Evolutionary conservation across 306 rosid species (phyloP), one percentile per base, ranked within the genome.

Genomic region (Senna tora): DNA sequence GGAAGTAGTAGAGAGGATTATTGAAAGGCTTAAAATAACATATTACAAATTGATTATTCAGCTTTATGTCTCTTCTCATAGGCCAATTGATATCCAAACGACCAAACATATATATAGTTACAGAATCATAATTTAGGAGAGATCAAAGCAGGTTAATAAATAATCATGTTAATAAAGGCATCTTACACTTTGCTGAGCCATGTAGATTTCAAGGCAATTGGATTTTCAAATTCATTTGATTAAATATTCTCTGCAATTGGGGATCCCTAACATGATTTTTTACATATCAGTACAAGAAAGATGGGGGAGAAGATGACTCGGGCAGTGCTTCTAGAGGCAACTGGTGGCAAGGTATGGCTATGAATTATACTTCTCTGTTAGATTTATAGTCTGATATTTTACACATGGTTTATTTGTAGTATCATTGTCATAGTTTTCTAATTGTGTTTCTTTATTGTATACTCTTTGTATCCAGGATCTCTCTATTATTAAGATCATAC

Each of bases 291-390:
- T 50, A 58, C 83, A 86, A 90, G 85, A 87, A 86, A 77, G 93
- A 88, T 57, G 84, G 83, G 28, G 89, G 74, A 38, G 96, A 90
- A 69, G 96, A 92, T 71, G 96, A 92, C 77, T 83, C 89, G 4
- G 96, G 83, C 65, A 90, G 86, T 82, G 96, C 96, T 57, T 86
- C 90, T 36, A 83, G 92, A 80, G 98, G 98, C 76, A 90, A 92
- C 72, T 88, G 96, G 98, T 92, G 96, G 98, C 86, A 90, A 89
- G 98, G 98, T 88, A 62, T 25, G 28, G 7, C 46, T 67, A n/a
- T n/a, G n/a, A n/a, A n/a, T n/a, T 9, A 68, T 61, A 6, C 7
- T 69, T 46, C 21, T 16, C 30, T 25, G 1, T 1, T 25, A 25
- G 30, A 25, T 25, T 25, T 25, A 25, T 25, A 36, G 54, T 11